Base-by-base conservation (phyloP, 441 rosid genomes). In the Eruca vesicaria region DNA sequence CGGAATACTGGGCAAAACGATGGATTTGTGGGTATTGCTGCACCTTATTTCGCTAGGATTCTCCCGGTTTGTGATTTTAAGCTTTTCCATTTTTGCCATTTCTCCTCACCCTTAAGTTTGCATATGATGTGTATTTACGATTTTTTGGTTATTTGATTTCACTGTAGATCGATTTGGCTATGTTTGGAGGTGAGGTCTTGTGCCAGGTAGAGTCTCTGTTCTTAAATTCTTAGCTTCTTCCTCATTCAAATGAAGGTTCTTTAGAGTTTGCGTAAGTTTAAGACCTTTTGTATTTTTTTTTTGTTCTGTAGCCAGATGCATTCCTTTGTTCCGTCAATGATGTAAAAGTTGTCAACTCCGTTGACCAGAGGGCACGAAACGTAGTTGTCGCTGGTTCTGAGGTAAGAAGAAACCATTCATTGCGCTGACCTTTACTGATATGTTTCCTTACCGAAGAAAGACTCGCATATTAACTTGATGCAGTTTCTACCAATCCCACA, bases 21-120 rank as follows among this genome's bases (percentile, higher is more conserved):
- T 75, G 99, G 98, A 36, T 96, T 93, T 87, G 86, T 91, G 71
- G 99, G 99, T 73, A 85, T 93, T 43, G 90, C 97, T 78, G 97
- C 98, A 50, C 97, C 98, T 80, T 91, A 89, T 79, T 87, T 91
- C 75, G 97, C 97, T 68, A 90, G 97, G 90, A 88, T 96, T 78
- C 92, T 94, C 41, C 98, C 98, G 80, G 98, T 94, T 79, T 36
- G 96, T 87, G 72, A 59, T 16, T 78, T 53, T 73, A 14, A 48
- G 38, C 64, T 21, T 23, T 29, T 21, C 35, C 26, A 50, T 60
- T 9, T n/a, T 48, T 16, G 33, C 36, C n/a, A 20, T n/a, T 26
- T 38, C 57, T 19, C 7, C 61, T 70, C 64, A 4, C 58, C 41
- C 1, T 41, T 28, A 28, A 5, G 4, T 2, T 28, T 2, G 31